Percentiles rank a stretch among this genome's conserved stretches.
These are phyloP conservation scores for Saccharomycopsis amapae DNA, from an alignment of 805 yeast species.

Conservation along the genomic window DNA sequence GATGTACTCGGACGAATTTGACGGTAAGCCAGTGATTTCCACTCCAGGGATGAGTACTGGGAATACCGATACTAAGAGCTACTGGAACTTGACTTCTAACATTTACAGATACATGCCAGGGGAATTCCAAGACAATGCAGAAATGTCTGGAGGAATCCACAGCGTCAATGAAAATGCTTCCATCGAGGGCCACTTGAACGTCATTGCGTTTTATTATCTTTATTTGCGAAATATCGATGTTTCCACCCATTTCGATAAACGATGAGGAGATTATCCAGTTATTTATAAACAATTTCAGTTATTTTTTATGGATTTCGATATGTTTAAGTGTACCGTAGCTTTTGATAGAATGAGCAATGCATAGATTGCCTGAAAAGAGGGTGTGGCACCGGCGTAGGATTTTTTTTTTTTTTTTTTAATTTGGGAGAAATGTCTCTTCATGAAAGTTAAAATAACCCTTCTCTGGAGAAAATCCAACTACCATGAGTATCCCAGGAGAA, in stretches of 20 bases:
- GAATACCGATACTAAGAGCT: constrained; percentile 63
- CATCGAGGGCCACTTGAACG: constrained; percentile 52
- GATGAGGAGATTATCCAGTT: background rate
- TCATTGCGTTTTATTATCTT: constrained; percentile 49
- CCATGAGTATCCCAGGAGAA: too few relatives aligned
- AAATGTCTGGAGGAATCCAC: constrained; percentile 39
- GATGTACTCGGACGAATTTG: constrained; percentile 34
- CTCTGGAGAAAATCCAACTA: too few relatives aligned
- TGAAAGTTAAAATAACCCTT: too few relatives aligned
- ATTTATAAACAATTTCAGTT: background rate
- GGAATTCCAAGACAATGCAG: constrained; percentile 26
- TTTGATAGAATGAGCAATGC: too few relatives aligned
- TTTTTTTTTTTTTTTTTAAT: too few relatives aligned
- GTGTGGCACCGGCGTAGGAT: too few relatives aligned
- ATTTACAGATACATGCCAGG: constrained; percentile 58
- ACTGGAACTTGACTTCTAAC: constrained; percentile 54
- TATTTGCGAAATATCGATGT: constrained; percentile 38
- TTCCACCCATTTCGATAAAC: background rate
- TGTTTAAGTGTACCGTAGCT: too few relatives aligned
- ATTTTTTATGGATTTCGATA: too few relatives aligned
- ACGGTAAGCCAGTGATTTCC: constrained; percentile 32
- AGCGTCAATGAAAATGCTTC: constrained; percentile 56
- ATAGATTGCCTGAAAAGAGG: too few relatives aligned
- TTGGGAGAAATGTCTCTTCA: too few relatives aligned
- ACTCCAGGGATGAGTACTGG: constrained; percentile 60